Evolutionary conservation across 2,329 filamentous ascomycete genomes (phyloP).

Genomic region (Parascedosporium putredinis): DNA sequence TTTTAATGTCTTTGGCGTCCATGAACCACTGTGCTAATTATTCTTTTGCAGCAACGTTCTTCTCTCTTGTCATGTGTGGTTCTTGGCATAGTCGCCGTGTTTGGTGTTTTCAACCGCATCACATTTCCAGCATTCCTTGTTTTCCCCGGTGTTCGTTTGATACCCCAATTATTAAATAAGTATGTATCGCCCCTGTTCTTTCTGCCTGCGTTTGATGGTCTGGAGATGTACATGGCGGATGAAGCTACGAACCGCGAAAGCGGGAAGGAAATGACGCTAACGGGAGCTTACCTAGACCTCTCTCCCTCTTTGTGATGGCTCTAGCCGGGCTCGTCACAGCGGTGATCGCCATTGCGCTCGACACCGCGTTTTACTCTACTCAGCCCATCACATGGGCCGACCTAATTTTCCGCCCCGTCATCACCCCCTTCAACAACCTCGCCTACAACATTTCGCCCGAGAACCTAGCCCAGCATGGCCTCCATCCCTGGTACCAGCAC

Average conservation of each 20-base stretch:
- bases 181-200: too few species aligned
- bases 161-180: slow-evolving; percentile 79
- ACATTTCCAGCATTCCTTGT: slow-evolving; percentile 91
- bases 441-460: slow-evolving; percentile 59
- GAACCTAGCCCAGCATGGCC: slow-evolving; percentile 65
- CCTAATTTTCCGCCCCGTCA: slow-evolving; percentile 53
- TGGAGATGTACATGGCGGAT: not conserved
- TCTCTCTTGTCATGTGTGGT: slow-evolving; percentile 66
- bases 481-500: slow-evolving; percentile 74
- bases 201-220: too few species aligned
- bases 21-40: not conserved
- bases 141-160: slow-evolving; percentile 69
- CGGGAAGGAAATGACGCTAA: not conserved
- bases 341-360: slow-evolving; percentile 64
- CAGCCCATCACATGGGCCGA: slow-evolving; percentile 54
- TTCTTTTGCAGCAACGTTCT: slow-evolving; percentile 50
- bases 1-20: too few species aligned
- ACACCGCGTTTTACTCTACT: slow-evolving; percentile 72
- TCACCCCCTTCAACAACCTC: slow-evolving; percentile 71
- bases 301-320: slow-evolving; percentile 52
- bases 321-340: slow-evolving; percentile 57
- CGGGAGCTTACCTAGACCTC: slow-evolving; percentile 31
- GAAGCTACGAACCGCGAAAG: not conserved
- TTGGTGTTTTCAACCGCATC: slow-evolving; percentile 91
- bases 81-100: slow-evolving; percentile 70